A percentile compares a stretch with the other conserved stretches of the same genome.
Evolutionary conservation across 768 basidiomycete genomes (phyloP).

Genomic region (Clitopilus hobsonii): DNA sequence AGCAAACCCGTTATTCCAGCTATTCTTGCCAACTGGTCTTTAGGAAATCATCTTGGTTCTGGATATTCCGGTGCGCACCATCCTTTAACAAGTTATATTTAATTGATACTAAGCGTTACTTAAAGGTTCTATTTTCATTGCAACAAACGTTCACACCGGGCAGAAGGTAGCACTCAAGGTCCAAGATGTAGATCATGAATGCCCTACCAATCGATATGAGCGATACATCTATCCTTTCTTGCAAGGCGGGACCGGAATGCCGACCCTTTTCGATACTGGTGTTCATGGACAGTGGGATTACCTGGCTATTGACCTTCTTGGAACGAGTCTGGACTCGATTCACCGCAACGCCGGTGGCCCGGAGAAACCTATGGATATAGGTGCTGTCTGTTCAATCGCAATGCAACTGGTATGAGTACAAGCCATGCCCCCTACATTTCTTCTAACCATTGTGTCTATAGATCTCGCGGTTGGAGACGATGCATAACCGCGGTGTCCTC

Average conservation of each 20-base stretch:
- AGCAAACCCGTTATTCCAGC: not conserved
- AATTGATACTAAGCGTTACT: constrained; percentile 3
- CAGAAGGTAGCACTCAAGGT: constrained; percentile 72
- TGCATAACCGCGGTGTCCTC: constrained; percentile 70
- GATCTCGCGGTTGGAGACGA: constrained; percentile 70
- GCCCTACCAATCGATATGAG: constrained; percentile 74
- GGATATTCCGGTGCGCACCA: constrained; percentile 48
- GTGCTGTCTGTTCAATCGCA: constrained; percentile 70
- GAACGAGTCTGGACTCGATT: constrained; percentile 62
- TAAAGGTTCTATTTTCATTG: constrained; percentile 67
- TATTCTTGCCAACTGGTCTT: not conserved
- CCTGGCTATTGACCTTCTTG: constrained; percentile 75
- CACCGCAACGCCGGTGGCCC: constrained; percentile 43
- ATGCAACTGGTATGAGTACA: constrained; percentile 77
- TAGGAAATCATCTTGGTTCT: not conserved
- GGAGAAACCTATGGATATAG: constrained; percentile 58
- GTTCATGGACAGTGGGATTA: constrained; percentile 58
- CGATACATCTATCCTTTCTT: constrained; percentile 62
- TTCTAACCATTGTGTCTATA: constrained; percentile 20
- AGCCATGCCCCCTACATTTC: constrained; percentile 6
- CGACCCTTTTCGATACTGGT: constrained; percentile 61
- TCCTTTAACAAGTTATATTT: not conserved
- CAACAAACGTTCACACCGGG: constrained; percentile 49
- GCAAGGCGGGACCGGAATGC: constrained; percentile 73
- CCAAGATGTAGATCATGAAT: constrained; percentile 64